A percentile compares a stretch with the other conserved stretches of the same genome.
Evolutionary conservation across 257 asterid genomes (phyloP).

Genomic region (Orobanche coerulescens): DNA sequence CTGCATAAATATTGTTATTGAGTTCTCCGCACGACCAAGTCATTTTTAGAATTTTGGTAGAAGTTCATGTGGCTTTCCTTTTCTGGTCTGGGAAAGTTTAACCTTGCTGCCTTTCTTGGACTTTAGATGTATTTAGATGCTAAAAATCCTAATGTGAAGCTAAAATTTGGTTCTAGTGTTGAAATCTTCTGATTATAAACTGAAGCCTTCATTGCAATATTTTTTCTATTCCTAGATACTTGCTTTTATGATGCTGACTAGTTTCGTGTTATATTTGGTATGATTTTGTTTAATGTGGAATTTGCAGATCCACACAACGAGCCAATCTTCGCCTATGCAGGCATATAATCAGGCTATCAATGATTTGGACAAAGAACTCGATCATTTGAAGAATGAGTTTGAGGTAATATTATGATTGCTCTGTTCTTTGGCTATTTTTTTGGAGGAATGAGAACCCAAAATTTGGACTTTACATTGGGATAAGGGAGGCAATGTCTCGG

Average conservation of each 20-base stretch:
- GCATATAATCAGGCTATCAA: slow-evolving; percentile 96
- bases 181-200: not conserved
- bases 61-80: not conserved
- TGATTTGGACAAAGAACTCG: slow-evolving; percentile 92
- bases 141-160: not conserved
- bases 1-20: not conserved
- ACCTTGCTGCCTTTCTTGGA: not conserved
- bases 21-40: not conserved
- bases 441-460: not conserved
- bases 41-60: not conserved
- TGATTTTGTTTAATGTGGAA: slow-evolving; percentile 15
- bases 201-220: not conserved
- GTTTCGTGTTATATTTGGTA: not conserved
- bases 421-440: not conserved
- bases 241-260: not conserved
- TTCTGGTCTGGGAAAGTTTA: not conserved
- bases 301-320: slow-evolving; percentile 79
- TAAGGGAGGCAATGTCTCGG: not conserved
- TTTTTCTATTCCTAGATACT: not conserved
- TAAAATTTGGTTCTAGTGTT: not conserved
- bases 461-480: not conserved
- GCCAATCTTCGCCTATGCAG: slow-evolving; percentile 98
- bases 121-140: not conserved
- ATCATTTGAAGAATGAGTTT: slow-evolving; percentile 70
- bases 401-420: slow-evolving; percentile 40